Percentiles rank a stretch among this genome's conserved stretches.
These are phyloP conservation scores for Cutaneotrichosporon spelunceum DNA, from an alignment of 1,284 basidiomycete species.

Conservation along the genomic window DNA sequence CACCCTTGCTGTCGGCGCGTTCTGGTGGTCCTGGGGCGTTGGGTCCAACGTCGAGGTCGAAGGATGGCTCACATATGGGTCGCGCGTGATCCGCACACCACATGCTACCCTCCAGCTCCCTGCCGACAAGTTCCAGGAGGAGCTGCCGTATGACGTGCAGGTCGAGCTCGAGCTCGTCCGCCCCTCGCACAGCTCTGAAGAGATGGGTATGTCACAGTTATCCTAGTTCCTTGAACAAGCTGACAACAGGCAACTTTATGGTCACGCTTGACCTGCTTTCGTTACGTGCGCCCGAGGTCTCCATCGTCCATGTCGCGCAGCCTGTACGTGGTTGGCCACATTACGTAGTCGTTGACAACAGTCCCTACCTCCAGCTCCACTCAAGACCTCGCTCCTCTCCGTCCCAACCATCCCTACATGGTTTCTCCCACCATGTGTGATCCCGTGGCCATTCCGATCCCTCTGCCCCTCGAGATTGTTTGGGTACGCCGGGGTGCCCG, in stretches of 20 bases:
- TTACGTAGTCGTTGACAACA: conserved; percentile 20
- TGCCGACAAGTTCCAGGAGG: conserved; percentile 42
- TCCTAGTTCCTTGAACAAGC: not conserved
- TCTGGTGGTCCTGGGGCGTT: conserved; percentile 51
- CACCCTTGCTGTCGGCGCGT: conserved; percentile 46
- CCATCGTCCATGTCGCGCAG: conserved; percentile 40
- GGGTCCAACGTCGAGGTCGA: conserved; percentile 48
- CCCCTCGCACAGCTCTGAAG: conserved; percentile 32
- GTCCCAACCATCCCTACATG: conserved; percentile 31
- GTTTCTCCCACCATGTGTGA: conserved; percentile 41
- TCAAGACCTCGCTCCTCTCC: conserved; percentile 27
- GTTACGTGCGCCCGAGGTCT: conserved; percentile 25
- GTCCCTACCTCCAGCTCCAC: conserved; percentile 45
- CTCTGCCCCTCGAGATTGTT: conserved; percentile 44
- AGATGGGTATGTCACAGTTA: conserved; percentile 35
- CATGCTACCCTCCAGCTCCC: conserved; percentile 41
- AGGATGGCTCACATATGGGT: conserved; percentile 49
- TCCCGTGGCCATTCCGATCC: conserved; percentile 46
- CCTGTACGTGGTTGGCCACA: conserved; percentile 34
- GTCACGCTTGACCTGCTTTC: conserved; percentile 45
- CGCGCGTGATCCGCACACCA: conserved; percentile 36
- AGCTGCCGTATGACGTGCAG: conserved; percentile 50
- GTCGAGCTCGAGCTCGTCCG: conserved; percentile 51
- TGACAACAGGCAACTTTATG: conserved; percentile 50
- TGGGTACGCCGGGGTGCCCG: conserved; percentile 31